Conservation (phyloP, 345 rosid species). For the Durio zibethinus region DNA sequence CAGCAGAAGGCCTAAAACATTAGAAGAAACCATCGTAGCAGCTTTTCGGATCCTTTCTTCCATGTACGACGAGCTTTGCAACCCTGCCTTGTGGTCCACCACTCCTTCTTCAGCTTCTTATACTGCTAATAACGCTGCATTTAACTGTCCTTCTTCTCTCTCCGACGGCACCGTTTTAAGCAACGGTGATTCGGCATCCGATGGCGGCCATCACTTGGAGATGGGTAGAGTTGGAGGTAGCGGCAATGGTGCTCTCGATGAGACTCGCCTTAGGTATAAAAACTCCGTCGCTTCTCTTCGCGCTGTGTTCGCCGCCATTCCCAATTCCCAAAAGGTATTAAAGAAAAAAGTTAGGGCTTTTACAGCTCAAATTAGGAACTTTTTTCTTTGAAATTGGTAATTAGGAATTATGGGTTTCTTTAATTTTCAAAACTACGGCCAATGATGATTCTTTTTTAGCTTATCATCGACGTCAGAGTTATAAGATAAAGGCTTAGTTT, state of each 20-base stretch:
- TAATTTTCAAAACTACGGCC: no score
- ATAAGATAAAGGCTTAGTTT: no score
- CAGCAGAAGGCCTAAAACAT: slow-evolving; percentile 82
- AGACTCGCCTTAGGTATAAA: slow-evolving; percentile 76
- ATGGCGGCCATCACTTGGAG: slow-evolving; percentile 48
- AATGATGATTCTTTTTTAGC: no score
- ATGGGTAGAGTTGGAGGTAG: slow-evolving; percentile 41
- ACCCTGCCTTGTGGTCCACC: slow-evolving; percentile 76
- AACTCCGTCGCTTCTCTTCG: slow-evolving; percentile 88
- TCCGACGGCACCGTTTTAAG: slow-evolving; percentile 26
- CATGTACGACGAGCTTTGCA: slow-evolving; percentile 96
- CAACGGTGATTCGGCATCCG: slow-evolving; percentile 47
- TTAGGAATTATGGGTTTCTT: no score
- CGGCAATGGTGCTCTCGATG: slow-evolving; percentile 70
- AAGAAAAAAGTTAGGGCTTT: background rate
- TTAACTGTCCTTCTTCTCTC: slow-evolving; percentile 29
- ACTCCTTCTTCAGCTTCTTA: slow-evolving; percentile 18
- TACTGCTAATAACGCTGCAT: slow-evolving; percentile 12
- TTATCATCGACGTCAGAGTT: no score
- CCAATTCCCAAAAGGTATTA: slow-evolving; percentile 70
- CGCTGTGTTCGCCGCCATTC: slow-evolving; percentile 68
- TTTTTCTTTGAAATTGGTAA: no score
- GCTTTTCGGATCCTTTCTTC: slow-evolving; percentile 79
- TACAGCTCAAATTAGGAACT: background rate
- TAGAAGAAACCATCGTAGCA: slow-evolving; percentile 81